Percentiles rank a stretch among this genome's conserved stretches.
Evolutionary conservation across 2,329 filamentous ascomycete genomes (phyloP).

Genomic region (Exserohilum rostratum): DNA sequence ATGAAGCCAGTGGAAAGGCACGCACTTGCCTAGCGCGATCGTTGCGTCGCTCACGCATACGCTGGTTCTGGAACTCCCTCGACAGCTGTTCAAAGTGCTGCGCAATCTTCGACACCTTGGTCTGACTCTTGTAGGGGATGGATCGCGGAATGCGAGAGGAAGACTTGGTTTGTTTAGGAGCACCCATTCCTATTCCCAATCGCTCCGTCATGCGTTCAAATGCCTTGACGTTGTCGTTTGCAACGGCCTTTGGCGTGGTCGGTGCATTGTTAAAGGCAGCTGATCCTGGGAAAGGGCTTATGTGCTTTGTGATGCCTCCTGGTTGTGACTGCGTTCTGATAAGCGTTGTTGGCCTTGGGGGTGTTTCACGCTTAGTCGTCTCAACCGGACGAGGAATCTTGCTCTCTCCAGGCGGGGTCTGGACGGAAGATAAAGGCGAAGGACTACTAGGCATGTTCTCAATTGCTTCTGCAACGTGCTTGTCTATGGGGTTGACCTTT

Average conservation of each 20-base stretch:
- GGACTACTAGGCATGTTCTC: constrained; percentile 44
- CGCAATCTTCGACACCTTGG: constrained; percentile 87
- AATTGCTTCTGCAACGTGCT: constrained; percentile 41
- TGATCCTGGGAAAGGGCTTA: constrained; percentile 21
- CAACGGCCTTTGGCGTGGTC: constrained; percentile 33
- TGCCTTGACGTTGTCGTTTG: constrained; percentile 47
- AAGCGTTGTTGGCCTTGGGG: constrained; percentile 32
- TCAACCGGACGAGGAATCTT: constrained; percentile 50
- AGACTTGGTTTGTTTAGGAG: constrained; percentile 62
- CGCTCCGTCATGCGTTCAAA: constrained; percentile 77
- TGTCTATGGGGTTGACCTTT: constrained; percentile 45
- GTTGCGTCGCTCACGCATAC: constrained; percentile 82
- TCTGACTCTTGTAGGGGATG: constrained; percentile 68
- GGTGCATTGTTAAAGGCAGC: constrained; percentile 22
- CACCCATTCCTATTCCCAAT: constrained; percentile 64
- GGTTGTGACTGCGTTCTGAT: constrained; percentile 47
- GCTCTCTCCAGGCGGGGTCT: constrained; percentile 36
- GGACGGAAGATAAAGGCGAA: constrained; percentile 19
- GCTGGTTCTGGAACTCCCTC: constrained; percentile 93
- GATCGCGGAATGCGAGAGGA: constrained; percentile 83
- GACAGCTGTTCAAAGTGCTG: constrained; percentile 97
- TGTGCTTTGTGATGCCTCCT: constrained; percentile 36
- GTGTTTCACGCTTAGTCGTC: constrained; percentile 39
- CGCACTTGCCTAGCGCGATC: constrained; percentile 77
- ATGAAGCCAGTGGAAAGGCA: constrained; percentile 86